Base-by-base conservation (phyloP, 2,329 filamentous ascomycete genomes). In the Alternaria sp. region DNA sequence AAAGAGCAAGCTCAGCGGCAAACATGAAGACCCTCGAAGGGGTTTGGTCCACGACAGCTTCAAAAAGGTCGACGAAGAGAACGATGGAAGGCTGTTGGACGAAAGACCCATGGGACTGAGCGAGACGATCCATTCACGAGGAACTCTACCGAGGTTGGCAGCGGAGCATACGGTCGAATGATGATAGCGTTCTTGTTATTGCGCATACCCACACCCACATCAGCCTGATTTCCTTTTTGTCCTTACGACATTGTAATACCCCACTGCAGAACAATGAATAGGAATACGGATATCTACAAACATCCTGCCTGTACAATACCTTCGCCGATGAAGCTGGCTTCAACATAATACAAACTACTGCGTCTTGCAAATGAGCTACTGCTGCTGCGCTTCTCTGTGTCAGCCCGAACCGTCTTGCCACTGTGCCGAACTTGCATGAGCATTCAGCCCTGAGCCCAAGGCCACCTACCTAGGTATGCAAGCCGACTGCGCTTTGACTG, bases 61-160 rank as follows among this genome's bases (percentile, higher is more conserved):
- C 40, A 59, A 50, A 3, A 66, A 60, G 21, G 60, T 61, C 3
- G 67, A 69, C 13, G 62, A 68, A 26, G 61, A 61, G 9, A 69
- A 69, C 11, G 67, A 69, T 59, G 67, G 67, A 11, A 59, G 67
- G 30, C 57, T 69, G 7, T 32, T 69, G 54, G 62, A 69, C 43
- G 67, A 68, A n/a, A 61, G 57, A 26, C 67, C 67, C 3, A 62
- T 67, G 60, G 67, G 67, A 28, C 40, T 69, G 9, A 61, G 62
- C 55, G 67, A 69, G 59, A 69, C 67, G 25, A 69, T 69, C 15
- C 67, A 69, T 54, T 67, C 62, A 8, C 59, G 51, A 7, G 60
- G 46, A 17, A 66, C 67, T 7, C 49, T 69, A 12, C 67, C 67
- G 5, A 57, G 67, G 11, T 11, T 60, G 43, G 67, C 65, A 4